These are phyloP conservation scores for Orbilia oligospora DNA, from an alignment of 2,329 filamentous ascomycete genomes.

Conservation along the genomic window DNA sequence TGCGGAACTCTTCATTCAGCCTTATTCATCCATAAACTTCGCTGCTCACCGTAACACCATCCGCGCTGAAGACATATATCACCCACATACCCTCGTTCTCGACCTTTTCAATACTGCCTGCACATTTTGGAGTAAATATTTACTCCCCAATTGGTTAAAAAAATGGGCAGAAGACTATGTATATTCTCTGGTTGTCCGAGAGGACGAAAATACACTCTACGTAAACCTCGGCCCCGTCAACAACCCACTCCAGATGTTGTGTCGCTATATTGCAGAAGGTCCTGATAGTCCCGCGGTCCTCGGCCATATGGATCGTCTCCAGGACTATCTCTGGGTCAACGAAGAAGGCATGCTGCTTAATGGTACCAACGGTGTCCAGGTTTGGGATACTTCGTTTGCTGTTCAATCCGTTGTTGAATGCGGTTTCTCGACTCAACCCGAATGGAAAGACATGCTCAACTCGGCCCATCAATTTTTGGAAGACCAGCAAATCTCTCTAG, in stretches of 20 bases:
- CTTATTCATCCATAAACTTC: constrained; percentile 85
- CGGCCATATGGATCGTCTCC: constrained; percentile 82
- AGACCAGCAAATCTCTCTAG: constrained; percentile 88
- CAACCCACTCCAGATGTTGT: constrained; percentile 88
- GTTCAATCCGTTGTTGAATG: constrained; percentile 86
- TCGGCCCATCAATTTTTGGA: constrained; percentile 90
- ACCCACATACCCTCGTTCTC: constrained; percentile 89
- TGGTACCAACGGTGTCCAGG: constrained; percentile 97
- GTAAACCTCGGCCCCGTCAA: constrained; percentile 90
- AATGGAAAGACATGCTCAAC: constrained; percentile 85
- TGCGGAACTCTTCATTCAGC: constrained; percentile 84
- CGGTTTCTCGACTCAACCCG: constrained; percentile 80
- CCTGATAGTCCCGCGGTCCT: constrained; percentile 79
- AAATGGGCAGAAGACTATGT: constrained; percentile 83
- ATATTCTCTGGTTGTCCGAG: constrained; percentile 86
- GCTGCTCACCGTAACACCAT: constrained; percentile 85
- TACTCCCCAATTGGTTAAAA: constrained; percentile 77
- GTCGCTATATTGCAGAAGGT: constrained; percentile 87
- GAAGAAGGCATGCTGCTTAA: constrained; percentile 93
- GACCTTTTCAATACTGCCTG: constrained; percentile 84
- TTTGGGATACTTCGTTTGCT: constrained; percentile 93
- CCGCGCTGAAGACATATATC: constrained; percentile 84
- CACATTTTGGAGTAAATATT: constrained; percentile 83
- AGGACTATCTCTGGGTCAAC: constrained; percentile 93
- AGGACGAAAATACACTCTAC: constrained; percentile 93